Conservation (phyloP, 192 early-diverging fungal genomes). For the Entophlyctis helioformis region DNA sequence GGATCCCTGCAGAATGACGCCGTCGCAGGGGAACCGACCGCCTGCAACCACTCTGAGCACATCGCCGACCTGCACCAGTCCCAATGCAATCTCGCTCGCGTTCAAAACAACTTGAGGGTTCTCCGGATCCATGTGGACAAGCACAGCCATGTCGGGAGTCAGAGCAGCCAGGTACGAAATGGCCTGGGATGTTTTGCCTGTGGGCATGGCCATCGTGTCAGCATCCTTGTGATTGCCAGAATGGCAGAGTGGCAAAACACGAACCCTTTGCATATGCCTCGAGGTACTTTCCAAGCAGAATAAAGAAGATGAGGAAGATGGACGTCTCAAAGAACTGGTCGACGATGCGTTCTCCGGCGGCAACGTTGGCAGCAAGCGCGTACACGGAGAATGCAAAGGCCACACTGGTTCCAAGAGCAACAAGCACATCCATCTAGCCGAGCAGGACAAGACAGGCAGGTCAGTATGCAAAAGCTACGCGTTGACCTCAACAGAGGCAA, state of each 20-base stretch:
- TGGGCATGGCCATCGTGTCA: background rate
- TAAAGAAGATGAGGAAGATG: constrained; percentile 67
- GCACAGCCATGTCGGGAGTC: constrained; percentile 54
- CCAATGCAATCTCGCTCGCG: constrained; percentile 33
- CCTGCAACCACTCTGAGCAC: constrained; percentile 60
- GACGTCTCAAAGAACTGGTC: constrained; percentile 66
- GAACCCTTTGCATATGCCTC: constrained; percentile 67
- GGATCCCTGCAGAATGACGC: constrained; percentile 34
- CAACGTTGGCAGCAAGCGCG: constrained; percentile 34
- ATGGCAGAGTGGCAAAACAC: background rate
- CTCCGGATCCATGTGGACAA: constrained; percentile 31
- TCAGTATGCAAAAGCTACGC: background rate
- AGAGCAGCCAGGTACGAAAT: constrained; percentile 65
- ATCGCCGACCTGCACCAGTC: constrained; percentile 61
- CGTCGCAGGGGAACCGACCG: constrained; percentile 63
- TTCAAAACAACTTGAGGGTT: constrained; percentile 2
- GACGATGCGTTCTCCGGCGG: constrained; percentile 7
- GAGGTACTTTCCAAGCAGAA: constrained; percentile 71
- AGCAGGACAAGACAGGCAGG: background rate
- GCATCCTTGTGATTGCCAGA: background rate
- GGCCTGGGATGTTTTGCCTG: constrained; percentile 53
- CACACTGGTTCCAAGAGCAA: constrained; percentile 59
- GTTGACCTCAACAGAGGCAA: background rate
- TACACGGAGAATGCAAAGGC: constrained; percentile 57
- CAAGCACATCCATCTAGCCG: constrained; percentile 61